Conservation (phyloP, 495 filamentous ascomycete species). For the Mycothermus thermophilus region DNA sequence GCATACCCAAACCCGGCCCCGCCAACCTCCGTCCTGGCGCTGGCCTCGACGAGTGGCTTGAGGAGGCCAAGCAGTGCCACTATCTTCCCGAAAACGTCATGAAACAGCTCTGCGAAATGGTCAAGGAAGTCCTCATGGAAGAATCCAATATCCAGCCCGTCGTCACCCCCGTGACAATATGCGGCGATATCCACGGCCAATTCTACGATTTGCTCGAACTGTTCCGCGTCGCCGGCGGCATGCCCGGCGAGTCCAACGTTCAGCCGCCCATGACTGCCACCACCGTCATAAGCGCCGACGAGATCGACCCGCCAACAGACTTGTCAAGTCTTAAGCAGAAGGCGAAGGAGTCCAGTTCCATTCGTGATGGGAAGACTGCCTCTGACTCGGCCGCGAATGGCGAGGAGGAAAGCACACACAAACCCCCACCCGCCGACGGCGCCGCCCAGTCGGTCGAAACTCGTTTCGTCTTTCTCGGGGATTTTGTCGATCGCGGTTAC, state of each 20-base stretch:
- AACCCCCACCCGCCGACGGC: constrained; percentile 28
- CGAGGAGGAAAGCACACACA: constrained; percentile 18
- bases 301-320: constrained; percentile 74
- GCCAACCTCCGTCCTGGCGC: constrained; percentile 69
- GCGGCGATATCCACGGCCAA: constrained; percentile 96
- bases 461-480: constrained; percentile 91
- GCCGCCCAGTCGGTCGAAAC: constrained; percentile 48
- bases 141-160: constrained; percentile 98
- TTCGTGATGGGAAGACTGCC: constrained; percentile 36
- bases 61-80: constrained; percentile 89
- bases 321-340: constrained; percentile 74
- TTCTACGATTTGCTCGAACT: constrained; percentile 97
- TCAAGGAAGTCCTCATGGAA: constrained; percentile 98
- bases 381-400: constrained; percentile 27
- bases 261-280: constrained; percentile 49
- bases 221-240: constrained; percentile 89
- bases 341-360: constrained; percentile 46
- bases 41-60: constrained; percentile 91
- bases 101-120: constrained; percentile 97
- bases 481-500: constrained; percentile 95
- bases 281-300: constrained; percentile 62
- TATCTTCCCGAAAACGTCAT: constrained; percentile 90
- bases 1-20: constrained; percentile 67
- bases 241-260: constrained; percentile 64
- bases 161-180: constrained; percentile 90